Evolutionary conservation across 2,329 filamentous ascomycete species (phyloP).

Genomic region (Apiospora malaysiana): DNA sequence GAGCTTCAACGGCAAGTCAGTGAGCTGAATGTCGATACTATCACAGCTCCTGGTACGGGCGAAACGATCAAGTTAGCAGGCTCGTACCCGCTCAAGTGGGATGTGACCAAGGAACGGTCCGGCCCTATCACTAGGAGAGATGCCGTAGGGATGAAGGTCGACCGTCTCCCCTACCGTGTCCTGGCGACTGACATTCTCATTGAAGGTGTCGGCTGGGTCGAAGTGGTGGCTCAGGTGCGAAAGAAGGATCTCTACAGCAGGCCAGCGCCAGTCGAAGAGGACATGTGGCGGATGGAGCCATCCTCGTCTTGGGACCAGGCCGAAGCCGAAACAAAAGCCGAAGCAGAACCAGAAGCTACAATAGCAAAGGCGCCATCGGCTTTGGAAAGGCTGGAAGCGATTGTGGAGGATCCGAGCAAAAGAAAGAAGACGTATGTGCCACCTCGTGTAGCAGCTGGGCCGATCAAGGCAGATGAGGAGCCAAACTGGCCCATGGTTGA

Average conservation of each 20-base stretch:
- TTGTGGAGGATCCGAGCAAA: conserved; percentile 27
- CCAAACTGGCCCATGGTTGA: conserved; percentile 74
- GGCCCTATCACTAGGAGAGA: conserved; percentile 72
- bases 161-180: conserved; percentile 78
- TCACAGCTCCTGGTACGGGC: conserved; percentile 64
- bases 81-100: conserved; percentile 74
- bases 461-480: conserved; percentile 23
- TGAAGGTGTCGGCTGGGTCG: conserved; percentile 93
- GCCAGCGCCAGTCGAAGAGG: conserved; percentile 29
- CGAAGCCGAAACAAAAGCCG: neutral
- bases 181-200: conserved; percentile 84
- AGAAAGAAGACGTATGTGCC: conserved; percentile 25
- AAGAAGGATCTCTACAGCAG: conserved; percentile 52
- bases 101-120: conserved; percentile 81
- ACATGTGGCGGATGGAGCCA: conserved; percentile 1
- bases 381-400: conserved; percentile 32
- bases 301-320: neutral
- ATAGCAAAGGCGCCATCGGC: conserved; percentile 24
- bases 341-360: neutral
- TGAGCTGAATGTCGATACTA: conserved; percentile 65
- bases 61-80: conserved; percentile 73
- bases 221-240: conserved; percentile 82
- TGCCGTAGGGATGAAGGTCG: conserved; percentile 67
- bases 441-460: conserved; percentile 23
- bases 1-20: conserved; percentile 71